These are phyloP conservation scores for Mycena alexandri DNA, from an alignment of 768 basidiomycete genomes.

Conservation along the genomic window DNA sequence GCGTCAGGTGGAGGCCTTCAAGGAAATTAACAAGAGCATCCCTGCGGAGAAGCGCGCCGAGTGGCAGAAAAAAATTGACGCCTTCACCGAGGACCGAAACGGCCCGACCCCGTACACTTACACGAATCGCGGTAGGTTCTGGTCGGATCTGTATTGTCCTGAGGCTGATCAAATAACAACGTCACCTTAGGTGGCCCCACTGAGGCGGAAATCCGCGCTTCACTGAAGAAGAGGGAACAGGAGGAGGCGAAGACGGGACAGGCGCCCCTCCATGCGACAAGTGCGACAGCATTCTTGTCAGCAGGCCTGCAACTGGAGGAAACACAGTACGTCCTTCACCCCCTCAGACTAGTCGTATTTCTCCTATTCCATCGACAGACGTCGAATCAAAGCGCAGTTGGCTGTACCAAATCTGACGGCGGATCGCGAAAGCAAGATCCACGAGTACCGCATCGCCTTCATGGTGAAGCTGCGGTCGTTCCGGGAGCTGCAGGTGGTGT, in stretches of 20 bases:
- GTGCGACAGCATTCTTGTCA: slow-evolving; percentile 14
- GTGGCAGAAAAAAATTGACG: slow-evolving; percentile 9
- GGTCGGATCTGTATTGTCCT: neutral
- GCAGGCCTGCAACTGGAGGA: slow-evolving; percentile 26
- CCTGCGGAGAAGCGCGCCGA: neutral
- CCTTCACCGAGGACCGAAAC: slow-evolving; percentile 14
- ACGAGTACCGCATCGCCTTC: slow-evolving; percentile 6
- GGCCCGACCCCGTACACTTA: slow-evolving; percentile 15
- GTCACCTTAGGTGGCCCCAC: neutral
- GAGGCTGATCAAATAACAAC: neutral
- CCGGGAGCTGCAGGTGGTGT: slow-evolving; percentile 3
- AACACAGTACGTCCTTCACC: slow-evolving; percentile 6
- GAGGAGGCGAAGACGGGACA: neutral
- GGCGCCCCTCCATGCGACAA: slow-evolving; percentile 5
- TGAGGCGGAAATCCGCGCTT: slow-evolving; percentile 15
- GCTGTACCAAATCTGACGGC: neutral
- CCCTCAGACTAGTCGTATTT: neutral
- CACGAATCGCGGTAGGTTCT: neutral
- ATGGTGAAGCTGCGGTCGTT: slow-evolving; percentile 1
- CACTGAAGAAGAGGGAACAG: slow-evolving; percentile 15
- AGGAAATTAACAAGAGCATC: slow-evolving; percentile 9
- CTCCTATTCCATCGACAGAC: neutral
- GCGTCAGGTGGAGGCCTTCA: slow-evolving; percentile 14
- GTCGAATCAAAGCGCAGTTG: neutral
- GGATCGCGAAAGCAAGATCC: slow-evolving; percentile 6